A percentile compares a stretch with the other conserved stretches of the same genome.
Conservation (phyloP, 805 yeast species). For the Yarrowia alimentaria region DNA sequence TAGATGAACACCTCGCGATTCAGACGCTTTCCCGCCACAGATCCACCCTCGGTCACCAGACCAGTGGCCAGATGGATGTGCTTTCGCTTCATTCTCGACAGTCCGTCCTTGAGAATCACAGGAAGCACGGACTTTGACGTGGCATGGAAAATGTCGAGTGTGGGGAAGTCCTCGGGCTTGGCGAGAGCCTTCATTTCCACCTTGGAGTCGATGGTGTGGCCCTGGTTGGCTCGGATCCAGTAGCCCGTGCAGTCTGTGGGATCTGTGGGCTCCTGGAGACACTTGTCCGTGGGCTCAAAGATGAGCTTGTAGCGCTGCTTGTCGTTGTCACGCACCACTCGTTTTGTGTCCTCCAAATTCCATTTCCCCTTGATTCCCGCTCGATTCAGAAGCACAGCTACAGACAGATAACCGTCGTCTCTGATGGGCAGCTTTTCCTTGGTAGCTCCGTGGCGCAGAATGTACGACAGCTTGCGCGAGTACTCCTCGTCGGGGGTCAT, state of each 20-base stretch:
- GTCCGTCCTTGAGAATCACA: slow-evolving; percentile 55
- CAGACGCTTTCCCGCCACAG: slow-evolving; percentile 73
- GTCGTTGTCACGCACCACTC: slow-evolving; percentile 62
- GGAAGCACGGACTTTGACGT: slow-evolving; percentile 46
- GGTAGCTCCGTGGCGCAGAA: slow-evolving; percentile 83
- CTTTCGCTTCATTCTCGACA: slow-evolving; percentile 68
- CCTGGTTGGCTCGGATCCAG: slow-evolving; percentile 85
- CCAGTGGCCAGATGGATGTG: slow-evolving; percentile 84
- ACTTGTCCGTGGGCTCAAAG: slow-evolving; percentile 17
- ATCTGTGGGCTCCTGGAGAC: slow-evolving; percentile 28
- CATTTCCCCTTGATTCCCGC: slow-evolving; percentile 58
- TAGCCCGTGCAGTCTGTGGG: slow-evolving; percentile 29
- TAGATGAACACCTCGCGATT: slow-evolving; percentile 58
- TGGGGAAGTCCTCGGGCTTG: slow-evolving; percentile 46
- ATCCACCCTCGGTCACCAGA: slow-evolving; percentile 46
- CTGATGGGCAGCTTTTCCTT: slow-evolving; percentile 66
- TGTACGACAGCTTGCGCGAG: slow-evolving; percentile 71
- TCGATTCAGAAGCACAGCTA: slow-evolving; percentile 55
- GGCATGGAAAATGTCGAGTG: slow-evolving; percentile 80
- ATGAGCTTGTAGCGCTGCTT: slow-evolving; percentile 66
- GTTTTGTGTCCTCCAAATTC: slow-evolving; percentile 54
- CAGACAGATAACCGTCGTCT: slow-evolving; percentile 59
- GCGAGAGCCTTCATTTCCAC: slow-evolving; percentile 46
- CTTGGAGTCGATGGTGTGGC: slow-evolving; percentile 64
- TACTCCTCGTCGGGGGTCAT: slow-evolving; percentile 44